Evolutionary conservation across 495 filamentous ascomycete genomes (phyloP), one percentile per base, ranked within the genome.

Genomic region (Hypoxylon fragiforme): DNA sequence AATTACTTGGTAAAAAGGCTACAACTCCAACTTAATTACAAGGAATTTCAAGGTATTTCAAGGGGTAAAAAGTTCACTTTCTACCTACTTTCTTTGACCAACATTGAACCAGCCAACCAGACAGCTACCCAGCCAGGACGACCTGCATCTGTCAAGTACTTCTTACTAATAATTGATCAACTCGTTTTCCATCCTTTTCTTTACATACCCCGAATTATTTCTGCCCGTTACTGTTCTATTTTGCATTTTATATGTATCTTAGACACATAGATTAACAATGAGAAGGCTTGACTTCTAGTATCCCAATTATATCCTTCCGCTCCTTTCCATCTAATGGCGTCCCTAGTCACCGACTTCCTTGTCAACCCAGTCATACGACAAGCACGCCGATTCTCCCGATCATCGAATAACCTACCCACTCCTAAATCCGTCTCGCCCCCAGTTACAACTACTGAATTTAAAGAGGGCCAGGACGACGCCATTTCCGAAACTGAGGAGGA

Each of bases 331-430:
- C 68, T 75, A 76, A 94, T 92, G 89, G 84, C 78, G 73, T 83
- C 79, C 67, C 77, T 89, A 49, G 80, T 92, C 49, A 79, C 80
- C 35, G 86, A 89, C 22, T 85, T 91, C 60, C 70, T 92, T 54
- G 85, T 89, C 64, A 87, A 88, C 57, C 84, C 88, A 43, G 87
- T 89, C 65, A 74, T 90, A 63, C 86, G 86, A 70, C 82, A 88
- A 73, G 85, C 85, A 54, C 82, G 85, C 53, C 84, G 86, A 35
- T 68, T 74, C 56, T 70, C 72, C 44, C 63, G 65, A 46, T 61
- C 62, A 63, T 70, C 62, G 19, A 49, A 57, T 35, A 67, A 65
- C 45, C 70, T 68, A 53, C 60, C 64, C 60, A 50, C 65, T 52
- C 45, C 65, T 12, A 63, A 70, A 8, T 47, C 69, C 38, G 60